Conservation (phyloP, 148 eudicot genomes). For the Selenicereus undatus region DNA sequence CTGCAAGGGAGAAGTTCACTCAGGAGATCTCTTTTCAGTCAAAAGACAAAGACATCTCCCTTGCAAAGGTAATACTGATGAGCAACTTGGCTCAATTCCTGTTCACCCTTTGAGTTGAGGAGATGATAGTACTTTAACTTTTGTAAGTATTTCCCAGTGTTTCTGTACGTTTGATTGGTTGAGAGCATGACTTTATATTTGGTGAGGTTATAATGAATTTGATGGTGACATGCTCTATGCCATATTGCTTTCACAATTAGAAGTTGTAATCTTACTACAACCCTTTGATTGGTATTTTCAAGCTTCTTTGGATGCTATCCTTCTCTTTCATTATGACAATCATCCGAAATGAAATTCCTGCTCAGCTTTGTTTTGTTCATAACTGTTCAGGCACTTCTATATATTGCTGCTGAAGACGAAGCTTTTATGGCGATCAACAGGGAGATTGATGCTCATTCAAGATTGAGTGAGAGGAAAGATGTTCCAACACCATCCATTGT, state of each 20-base stretch:
- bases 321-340: neutral
- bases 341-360: constrained; percentile 5
- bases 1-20: constrained; percentile 81
- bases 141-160: neutral
- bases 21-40: constrained; percentile 79
- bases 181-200: neutral
- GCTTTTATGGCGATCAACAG: constrained; percentile 65
- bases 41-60: constrained; percentile 86
- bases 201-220: neutral
- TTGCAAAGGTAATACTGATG: constrained; percentile 69
- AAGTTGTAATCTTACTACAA: neutral
- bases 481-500: constrained; percentile 22
- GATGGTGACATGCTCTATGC: constrained; percentile 14
- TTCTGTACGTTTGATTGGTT: constrained; percentile 3
- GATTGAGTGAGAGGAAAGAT: constrained; percentile 54
- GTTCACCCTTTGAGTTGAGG: constrained; percentile 36
- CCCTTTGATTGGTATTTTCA: neutral
- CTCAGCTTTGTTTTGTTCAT: constrained; percentile 16
- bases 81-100: constrained; percentile 36
- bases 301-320: neutral
- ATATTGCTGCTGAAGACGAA: constrained; percentile 83
- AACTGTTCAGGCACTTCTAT: constrained; percentile 63
- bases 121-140: constrained; percentile 16
- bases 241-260: neutral
- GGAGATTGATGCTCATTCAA: constrained; percentile 60